Evolutionary conservation across 2,329 filamentous ascomycete species (phyloP).

Genomic region (Aspergillus aculeatinus): DNA sequence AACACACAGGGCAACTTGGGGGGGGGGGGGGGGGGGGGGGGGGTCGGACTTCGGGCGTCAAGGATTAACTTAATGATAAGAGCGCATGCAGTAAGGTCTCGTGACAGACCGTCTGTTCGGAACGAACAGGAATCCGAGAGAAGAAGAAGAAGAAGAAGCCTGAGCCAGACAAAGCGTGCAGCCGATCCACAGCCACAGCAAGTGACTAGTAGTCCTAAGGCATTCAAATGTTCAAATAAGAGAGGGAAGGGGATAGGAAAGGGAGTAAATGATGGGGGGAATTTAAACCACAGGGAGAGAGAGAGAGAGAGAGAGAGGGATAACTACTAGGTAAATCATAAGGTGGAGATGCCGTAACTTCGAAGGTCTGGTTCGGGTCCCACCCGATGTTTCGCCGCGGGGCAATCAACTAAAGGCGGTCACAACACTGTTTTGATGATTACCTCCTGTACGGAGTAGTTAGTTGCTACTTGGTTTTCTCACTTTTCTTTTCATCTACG

Average conservation of each 20-base stretch:
- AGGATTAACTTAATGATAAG: neutral
- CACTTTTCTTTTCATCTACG: too few relatives aligned
- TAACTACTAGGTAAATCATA: too few relatives aligned
- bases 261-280: neutral
- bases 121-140: neutral
- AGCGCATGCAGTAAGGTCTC: neutral
- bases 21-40: neutral
- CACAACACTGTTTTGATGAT: neutral
- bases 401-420: neutral
- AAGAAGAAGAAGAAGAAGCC: neutral
- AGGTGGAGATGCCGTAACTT: neutral
- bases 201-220: neutral
- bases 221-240: neutral
- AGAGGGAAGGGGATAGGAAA: neutral
- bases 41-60: neutral
- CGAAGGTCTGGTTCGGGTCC: neutral
- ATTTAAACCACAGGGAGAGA: conserved; percentile 2
- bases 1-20: neutral
- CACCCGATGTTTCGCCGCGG: neutral
- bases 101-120: neutral
- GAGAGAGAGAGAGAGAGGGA: neutral
- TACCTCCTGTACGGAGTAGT: too few relatives aligned
- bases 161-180: neutral
- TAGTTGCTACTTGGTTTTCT: too few relatives aligned
- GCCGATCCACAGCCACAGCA: neutral